Evolutionary conservation across 805 yeast genomes (phyloP).

Genomic region (Wickerhamomyces hampshirensis): DNA sequence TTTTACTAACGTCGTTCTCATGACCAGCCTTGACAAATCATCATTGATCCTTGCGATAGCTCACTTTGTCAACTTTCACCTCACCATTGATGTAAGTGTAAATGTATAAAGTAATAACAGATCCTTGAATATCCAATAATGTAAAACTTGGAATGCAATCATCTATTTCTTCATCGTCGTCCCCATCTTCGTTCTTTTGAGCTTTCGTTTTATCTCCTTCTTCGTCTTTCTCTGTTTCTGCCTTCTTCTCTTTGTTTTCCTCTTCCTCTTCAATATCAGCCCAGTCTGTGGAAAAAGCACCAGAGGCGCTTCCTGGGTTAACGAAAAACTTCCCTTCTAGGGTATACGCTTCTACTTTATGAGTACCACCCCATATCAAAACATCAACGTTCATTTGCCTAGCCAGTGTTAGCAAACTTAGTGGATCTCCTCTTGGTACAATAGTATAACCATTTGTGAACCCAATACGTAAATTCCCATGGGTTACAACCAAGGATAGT

Average conservation of each 20-base stretch:
- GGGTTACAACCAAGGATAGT: slow-evolving; percentile 55
- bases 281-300: slow-evolving; percentile 72
- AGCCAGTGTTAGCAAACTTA: slow-evolving; percentile 75
- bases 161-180: slow-evolving; percentile 18
- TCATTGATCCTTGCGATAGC: slow-evolving; percentile 47
- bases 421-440: slow-evolving; percentile 83
- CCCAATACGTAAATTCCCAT: slow-evolving; percentile 75
- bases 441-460: slow-evolving; percentile 79
- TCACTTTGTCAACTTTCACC: slow-evolving; percentile 86
- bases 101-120: slow-evolving; percentile 74
- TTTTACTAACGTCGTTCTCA: too few relatives aligned
- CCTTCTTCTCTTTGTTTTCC: slow-evolving; percentile 32
- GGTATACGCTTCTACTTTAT: slow-evolving; percentile 88
- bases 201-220: slow-evolving; percentile 15
- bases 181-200: slow-evolving; percentile 20
- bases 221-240: slow-evolving; percentile 27
- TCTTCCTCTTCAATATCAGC: slow-evolving; percentile 51
- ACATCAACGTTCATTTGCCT: slow-evolving; percentile 91
- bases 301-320: slow-evolving; percentile 97
- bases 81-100: slow-evolving; percentile 78
- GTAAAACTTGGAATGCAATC: slow-evolving; percentile 75
- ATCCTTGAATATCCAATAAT: slow-evolving; percentile 77
- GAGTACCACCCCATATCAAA: slow-evolving; percentile 89
- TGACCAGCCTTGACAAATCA: neutral
- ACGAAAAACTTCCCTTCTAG: slow-evolving; percentile 88